These are phyloP conservation scores for Aleurites moluccanus DNA, from an alignment of 441 rosid genomes.

Conservation along the genomic window DNA sequence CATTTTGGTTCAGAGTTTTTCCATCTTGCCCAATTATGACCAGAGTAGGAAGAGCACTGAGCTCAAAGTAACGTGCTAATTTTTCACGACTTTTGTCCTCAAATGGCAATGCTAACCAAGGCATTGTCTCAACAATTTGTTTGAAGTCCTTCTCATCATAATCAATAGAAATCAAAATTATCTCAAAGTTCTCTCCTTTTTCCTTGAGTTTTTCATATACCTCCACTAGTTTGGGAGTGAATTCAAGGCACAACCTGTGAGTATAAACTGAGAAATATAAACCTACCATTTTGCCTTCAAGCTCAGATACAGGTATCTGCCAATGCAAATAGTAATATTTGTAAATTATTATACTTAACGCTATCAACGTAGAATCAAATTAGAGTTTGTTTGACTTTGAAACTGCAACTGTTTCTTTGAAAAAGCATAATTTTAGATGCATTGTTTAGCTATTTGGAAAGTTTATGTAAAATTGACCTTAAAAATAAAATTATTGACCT, in stretches of 20 bases:
- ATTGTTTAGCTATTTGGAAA: no score
- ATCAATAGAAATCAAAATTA: slow-evolving; percentile 60
- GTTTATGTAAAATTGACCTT: no score
- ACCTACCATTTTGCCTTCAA: slow-evolving; percentile 46
- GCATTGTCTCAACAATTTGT: slow-evolving; percentile 33
- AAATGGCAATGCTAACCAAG: slow-evolving; percentile 46
- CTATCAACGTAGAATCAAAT: neutral
- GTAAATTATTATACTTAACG: neutral
- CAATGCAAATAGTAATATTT: neutral
- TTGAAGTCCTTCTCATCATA: slow-evolving; percentile 32
- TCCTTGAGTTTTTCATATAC: slow-evolving; percentile 57
- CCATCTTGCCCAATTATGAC: slow-evolving; percentile 45
- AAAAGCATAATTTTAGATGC: no score
- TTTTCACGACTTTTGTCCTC: slow-evolving; percentile 32
- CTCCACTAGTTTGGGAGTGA: slow-evolving; percentile 50
- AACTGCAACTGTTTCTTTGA: no score
- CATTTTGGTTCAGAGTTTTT: slow-evolving; percentile 38
- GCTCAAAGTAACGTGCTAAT: slow-evolving; percentile 37
- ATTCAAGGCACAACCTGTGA: slow-evolving; percentile 20
- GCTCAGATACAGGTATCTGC: slow-evolving; percentile 34
- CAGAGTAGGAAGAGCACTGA: slow-evolving; percentile 33
- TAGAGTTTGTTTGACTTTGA: no score
- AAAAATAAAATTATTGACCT: no score
- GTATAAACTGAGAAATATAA: slow-evolving; percentile 28
- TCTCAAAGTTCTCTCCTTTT: slow-evolving; percentile 56